Conservation (phyloP, 1,139 yeast species). For the Entelexis sorbosivorans region DNA sequence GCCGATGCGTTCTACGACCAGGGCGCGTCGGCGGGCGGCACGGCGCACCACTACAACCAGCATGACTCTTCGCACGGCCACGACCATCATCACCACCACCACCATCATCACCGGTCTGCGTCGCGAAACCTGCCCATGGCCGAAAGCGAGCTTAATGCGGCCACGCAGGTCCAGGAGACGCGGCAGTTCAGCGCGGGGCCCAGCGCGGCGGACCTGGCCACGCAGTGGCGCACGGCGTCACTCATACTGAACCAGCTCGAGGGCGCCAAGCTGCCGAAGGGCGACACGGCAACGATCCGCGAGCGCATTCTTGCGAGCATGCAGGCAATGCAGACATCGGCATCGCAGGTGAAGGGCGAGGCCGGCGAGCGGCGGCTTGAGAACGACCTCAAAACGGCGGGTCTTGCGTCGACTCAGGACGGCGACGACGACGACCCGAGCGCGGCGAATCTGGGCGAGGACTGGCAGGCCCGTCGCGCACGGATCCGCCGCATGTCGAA, state of each 20-base stretch:
- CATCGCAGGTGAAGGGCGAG: conserved; percentile 40
- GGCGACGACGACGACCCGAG: conserved; percentile 32
- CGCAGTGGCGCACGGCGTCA: conserved; percentile 92
- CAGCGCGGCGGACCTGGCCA: conserved; percentile 52
- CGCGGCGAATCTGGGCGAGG: conserved; percentile 67
- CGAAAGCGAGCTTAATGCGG: conserved; percentile 18
- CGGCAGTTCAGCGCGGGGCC: conserved; percentile 19
- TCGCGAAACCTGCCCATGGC: conserved; percentile 15
- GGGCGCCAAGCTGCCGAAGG: conserved; percentile 51
- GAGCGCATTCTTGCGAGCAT: conserved; percentile 73
- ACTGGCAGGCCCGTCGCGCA: conserved; percentile 73
- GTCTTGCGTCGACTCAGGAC: conserved; percentile 31
- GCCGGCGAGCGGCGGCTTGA: conserved; percentile 90
- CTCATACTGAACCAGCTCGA: conserved; percentile 88
- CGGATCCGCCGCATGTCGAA: conserved; percentile 67
- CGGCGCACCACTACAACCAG: not conserved
- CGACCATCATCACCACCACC: not conserved
- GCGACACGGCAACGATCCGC: conserved; percentile 63
- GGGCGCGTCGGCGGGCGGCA: not conserved
- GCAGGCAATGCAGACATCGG: conserved; percentile 68
- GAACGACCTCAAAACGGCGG: conserved; percentile 76
- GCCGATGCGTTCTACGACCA: not conserved
- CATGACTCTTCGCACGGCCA: not conserved
- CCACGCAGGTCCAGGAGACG: conserved; percentile 17
- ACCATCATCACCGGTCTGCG: not conserved